Evolutionary conservation across 2,329 filamentous ascomycete species (phyloP).

Genomic region (Aureobasidium lini): DNA sequence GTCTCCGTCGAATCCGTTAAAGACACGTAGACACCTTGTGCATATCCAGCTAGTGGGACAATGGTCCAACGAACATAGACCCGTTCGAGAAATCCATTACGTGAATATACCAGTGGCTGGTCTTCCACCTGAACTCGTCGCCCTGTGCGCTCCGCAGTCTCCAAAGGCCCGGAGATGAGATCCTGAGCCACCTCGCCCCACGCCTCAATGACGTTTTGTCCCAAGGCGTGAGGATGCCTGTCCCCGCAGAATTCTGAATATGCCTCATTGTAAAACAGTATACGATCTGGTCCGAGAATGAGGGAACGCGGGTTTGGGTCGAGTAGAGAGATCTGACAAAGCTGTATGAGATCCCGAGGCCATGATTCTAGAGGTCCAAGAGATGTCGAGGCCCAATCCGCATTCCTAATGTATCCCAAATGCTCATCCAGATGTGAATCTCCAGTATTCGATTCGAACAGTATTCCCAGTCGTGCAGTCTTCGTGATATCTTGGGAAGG

Average conservation of each 20-base stretch:
- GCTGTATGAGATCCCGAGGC: conserved; percentile 14
- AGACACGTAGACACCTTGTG: not conserved
- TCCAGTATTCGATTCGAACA: not conserved
- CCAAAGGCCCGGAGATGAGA: not conserved
- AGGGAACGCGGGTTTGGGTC: conserved; percentile 14
- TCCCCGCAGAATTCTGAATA: conserved; percentile 12
- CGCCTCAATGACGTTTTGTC: not conserved
- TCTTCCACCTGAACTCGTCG: not conserved
- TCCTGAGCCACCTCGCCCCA: not conserved
- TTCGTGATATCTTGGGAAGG: not conserved
- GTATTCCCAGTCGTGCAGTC: not conserved
- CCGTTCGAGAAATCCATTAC: conserved; percentile 13
- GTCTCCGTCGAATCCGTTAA: conserved; percentile 12
- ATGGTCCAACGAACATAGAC: conserved; percentile 13
- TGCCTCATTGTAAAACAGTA: conserved; percentile 15
- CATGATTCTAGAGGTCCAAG: conserved; percentile 12
- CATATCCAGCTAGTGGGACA: conserved; percentile 3
- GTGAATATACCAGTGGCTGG: not conserved
- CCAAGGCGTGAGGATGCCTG: conserved; percentile 11
- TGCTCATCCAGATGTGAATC: not conserved
- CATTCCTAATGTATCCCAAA: not conserved
- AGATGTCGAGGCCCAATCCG: conserved; percentile 14
- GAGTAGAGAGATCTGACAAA: conserved; percentile 12
- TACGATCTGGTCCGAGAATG: conserved; percentile 10
- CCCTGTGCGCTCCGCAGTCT: not conserved